Evolutionary conservation across 345 rosid species (phyloP).

Genomic region (Turritis glabra): DNA sequence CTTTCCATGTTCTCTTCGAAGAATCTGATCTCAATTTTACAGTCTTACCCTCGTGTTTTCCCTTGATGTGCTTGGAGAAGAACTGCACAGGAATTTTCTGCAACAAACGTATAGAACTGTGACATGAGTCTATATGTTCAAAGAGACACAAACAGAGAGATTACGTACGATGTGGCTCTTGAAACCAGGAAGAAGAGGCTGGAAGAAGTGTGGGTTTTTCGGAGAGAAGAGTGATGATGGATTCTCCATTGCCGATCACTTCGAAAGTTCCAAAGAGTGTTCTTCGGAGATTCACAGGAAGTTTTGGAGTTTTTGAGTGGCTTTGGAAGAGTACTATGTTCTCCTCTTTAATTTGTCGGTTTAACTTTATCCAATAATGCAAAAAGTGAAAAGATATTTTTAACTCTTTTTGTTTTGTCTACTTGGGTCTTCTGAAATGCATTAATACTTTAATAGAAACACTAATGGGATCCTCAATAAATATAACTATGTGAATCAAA

Average conservation of each 20-base stretch:
- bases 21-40: not conserved
- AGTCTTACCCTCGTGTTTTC: not conserved
- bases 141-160: not conserved
- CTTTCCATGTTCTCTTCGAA: not conserved
- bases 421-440: too few relatives aligned
- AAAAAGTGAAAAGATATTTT: not conserved
- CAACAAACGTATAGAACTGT: not conserved
- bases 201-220: constrained; percentile 1
- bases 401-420: too few relatives aligned
- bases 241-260: constrained; percentile 1
- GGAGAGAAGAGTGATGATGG: not conserved
- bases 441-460: too few relatives aligned
- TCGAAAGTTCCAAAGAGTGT: not conserved
- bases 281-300: not conserved
- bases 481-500: too few relatives aligned
- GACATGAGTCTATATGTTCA: not conserved
- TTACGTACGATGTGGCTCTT: constrained; percentile 1
- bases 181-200: constrained; percentile 29
- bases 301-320: not conserved
- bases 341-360: too few relatives aligned
- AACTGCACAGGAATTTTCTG: constrained; percentile 15
- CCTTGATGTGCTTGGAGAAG: not conserved
- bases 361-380: not conserved
- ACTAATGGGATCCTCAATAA: too few relatives aligned
- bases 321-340: not conserved